These are phyloP conservation scores for Melastoma malabathricum DNA, from an alignment of 345 rosid species.

Conservation along the genomic window DNA sequence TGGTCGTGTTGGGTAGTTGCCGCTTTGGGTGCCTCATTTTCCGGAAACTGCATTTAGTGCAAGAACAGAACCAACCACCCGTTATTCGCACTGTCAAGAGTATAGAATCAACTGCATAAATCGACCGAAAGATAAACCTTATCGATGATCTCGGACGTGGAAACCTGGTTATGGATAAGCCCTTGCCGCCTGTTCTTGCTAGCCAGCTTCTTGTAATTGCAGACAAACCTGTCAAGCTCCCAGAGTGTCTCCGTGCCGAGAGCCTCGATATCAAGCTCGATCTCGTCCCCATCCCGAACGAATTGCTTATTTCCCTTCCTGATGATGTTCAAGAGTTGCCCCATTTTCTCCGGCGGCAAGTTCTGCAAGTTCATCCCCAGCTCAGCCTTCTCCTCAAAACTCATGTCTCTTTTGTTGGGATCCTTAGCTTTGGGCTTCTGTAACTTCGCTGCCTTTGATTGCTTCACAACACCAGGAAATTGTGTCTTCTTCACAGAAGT, in stretches of 20 bases:
- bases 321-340: conserved; percentile 19
- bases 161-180: conserved; percentile 11
- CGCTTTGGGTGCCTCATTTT: conserved; percentile 10
- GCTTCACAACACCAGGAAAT: conserved; percentile 4
- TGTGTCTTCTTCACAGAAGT: neutral
- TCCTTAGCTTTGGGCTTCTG: conserved; percentile 29
- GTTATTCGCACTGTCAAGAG: neutral
- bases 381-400: conserved; percentile 24
- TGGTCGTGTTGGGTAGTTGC: conserved; percentile 4
- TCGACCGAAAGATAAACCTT: conserved; percentile 5
- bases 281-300: conserved; percentile 21
- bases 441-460: conserved; percentile 12
- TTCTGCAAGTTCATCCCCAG: conserved; percentile 22
- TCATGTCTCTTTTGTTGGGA: conserved; percentile 28
- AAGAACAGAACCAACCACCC: neutral
- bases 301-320: conserved; percentile 22
- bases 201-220: conserved; percentile 16
- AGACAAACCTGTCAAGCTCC: conserved; percentile 32
- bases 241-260: conserved; percentile 25
- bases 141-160: conserved; percentile 11
- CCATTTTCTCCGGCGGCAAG: conserved; percentile 29
- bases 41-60: conserved; percentile 7
- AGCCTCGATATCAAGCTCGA: conserved; percentile 29
- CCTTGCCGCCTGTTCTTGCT: conserved; percentile 26
- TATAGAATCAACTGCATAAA: neutral